A percentile compares a stretch with the other conserved stretches of the same genome.
Evolutionary conservation across 192 early-diverging fungal species (phyloP).

Genomic region (Mortierella claussenii): DNA sequence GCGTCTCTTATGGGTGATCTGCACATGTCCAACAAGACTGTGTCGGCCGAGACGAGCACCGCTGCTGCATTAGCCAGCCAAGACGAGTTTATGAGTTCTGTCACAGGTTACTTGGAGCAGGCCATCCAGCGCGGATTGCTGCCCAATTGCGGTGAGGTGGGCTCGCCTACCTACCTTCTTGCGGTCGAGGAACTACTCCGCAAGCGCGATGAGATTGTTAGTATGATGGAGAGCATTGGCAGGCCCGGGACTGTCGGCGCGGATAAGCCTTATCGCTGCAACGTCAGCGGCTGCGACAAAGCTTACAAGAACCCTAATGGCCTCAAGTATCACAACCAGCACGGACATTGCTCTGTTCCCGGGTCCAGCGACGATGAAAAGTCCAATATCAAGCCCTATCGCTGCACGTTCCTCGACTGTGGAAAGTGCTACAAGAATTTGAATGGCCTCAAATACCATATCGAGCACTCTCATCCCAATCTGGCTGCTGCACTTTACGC

Average conservation of each 20-base stretch:
- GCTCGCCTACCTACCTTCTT: slow-evolving; percentile 25
- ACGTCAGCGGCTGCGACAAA: slow-evolving; percentile 86
- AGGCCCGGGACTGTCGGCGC: slow-evolving; percentile 20
- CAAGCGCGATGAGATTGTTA: slow-evolving; percentile 55
- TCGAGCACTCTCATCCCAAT: slow-evolving; percentile 87
- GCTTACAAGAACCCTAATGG: slow-evolving; percentile 99
- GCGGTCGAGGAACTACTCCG: slow-evolving; percentile 43
- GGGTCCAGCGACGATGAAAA: slow-evolving; percentile 67
- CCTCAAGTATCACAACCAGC: slow-evolving; percentile 96
- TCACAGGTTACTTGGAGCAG: slow-evolving; percentile 50
- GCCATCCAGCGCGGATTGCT: slow-evolving; percentile 37
- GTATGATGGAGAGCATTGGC: slow-evolving; percentile 54
- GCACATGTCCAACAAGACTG: slow-evolving; percentile 2
- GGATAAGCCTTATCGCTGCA: slow-evolving; percentile 89
- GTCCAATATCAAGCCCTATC: slow-evolving; percentile 72
- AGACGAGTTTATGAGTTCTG: slow-evolving; percentile 38
- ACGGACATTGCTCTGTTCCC: slow-evolving; percentile 82
- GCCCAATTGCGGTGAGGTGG: slow-evolving; percentile 44
- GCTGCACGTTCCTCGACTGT: slow-evolving; percentile 84
- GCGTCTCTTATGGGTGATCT: slow-evolving; percentile 13
- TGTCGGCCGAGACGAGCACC: background rate
- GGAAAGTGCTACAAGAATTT: slow-evolving; percentile 97
- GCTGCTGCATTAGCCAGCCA: background rate
- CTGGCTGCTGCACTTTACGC: slow-evolving; percentile 53
- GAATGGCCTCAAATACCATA: slow-evolving; percentile 96